Conservation (phyloP, 2,329 filamentous ascomycete species). For the Fragosphaeria purpurea region DNA sequence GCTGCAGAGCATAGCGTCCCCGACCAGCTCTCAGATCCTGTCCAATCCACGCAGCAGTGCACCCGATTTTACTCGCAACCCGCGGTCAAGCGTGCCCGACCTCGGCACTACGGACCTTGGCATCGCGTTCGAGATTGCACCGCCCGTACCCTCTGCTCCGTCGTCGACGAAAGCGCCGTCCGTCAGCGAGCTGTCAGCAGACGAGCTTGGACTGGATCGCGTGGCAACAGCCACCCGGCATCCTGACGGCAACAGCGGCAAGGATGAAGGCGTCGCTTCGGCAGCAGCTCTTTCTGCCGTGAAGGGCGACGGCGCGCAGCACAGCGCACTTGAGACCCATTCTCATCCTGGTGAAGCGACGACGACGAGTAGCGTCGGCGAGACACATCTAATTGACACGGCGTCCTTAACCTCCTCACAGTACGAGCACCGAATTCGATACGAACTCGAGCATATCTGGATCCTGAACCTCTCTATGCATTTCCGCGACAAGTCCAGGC, state of each 20-base stretch:
- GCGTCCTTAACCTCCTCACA: slow-evolving; percentile 41
- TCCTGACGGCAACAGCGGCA: no score
- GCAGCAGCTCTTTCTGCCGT: no score
- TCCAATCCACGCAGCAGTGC: slow-evolving; percentile 38
- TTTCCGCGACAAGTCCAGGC: slow-evolving; percentile 82
- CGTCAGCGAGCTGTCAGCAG: not conserved
- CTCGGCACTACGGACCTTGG: slow-evolving; percentile 1
- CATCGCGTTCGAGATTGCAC: not conserved
- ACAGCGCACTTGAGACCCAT: not conserved
- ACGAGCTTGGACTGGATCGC: not conserved
- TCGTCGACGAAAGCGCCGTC: not conserved
- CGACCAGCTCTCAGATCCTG: slow-evolving; percentile 23
- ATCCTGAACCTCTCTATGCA: slow-evolving; percentile 98
- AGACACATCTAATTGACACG: slow-evolving; percentile 24
- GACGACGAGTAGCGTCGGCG: slow-evolving; percentile 11
- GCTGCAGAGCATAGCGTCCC: slow-evolving; percentile 25
- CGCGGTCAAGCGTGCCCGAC: slow-evolving; percentile 1
- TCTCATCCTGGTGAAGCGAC: not conserved
- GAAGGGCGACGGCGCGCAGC: no score
- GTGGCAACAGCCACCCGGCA: not conserved
- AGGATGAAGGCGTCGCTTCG: no score
- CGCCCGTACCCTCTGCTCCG: slow-evolving; percentile 13
- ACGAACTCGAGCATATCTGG: slow-evolving; percentile 81
- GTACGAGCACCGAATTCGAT: slow-evolving; percentile 57
- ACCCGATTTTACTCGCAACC: slow-evolving; percentile 27